These are phyloP conservation scores for Penicillium sp. DNA, from an alignment of 2,329 filamentous ascomycete species.

Conservation along the genomic window DNA sequence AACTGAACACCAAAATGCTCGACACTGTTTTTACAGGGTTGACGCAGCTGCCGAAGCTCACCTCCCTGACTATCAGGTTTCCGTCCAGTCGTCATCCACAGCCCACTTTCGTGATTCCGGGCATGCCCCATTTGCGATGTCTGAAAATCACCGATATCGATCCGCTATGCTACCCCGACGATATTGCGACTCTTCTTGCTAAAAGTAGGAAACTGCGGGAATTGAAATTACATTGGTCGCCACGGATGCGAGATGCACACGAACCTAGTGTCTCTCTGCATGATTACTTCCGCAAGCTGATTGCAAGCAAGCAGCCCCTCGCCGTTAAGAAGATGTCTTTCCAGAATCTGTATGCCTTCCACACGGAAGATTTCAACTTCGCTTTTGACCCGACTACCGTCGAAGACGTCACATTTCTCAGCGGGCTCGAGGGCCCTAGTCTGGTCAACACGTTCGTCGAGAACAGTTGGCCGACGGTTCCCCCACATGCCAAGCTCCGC, in stretches of 20 bases:
- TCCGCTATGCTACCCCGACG: conserved; percentile 62
- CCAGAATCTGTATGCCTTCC: conserved; percentile 57
- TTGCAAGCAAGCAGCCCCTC: conserved; percentile 47
- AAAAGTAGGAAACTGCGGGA: conserved; percentile 54
- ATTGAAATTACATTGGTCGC: conserved; percentile 58
- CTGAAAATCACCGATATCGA: conserved; percentile 60
- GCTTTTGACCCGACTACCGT: conserved; percentile 42
- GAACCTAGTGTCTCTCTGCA: conserved; percentile 56
- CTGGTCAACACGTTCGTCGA: conserved; percentile 53
- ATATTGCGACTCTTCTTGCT: conserved; percentile 55
- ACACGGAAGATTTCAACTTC: conserved; percentile 46
- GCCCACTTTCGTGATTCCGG: conserved; percentile 55
- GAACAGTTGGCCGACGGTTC: conserved; percentile 48
- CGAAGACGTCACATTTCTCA: conserved; percentile 54
- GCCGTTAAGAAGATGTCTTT: conserved; percentile 51
- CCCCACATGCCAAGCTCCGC: conserved; percentile 28
- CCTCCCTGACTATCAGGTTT: conserved; percentile 55
- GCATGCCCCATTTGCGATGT: conserved; percentile 53
- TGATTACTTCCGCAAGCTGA: conserved; percentile 55
- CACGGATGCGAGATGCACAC: conserved; percentile 58
- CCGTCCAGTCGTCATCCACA: conserved; percentile 56
- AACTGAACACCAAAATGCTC: conserved; percentile 59
- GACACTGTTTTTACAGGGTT: conserved; percentile 58
- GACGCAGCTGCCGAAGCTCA: conserved; percentile 48
- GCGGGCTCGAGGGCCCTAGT: conserved; percentile 41